A percentile compares a stretch with the other conserved stretches of the same genome.
Evolutionary conservation across 495 filamentous ascomycete species (phyloP).

Genomic region (Poronia punctata): DNA sequence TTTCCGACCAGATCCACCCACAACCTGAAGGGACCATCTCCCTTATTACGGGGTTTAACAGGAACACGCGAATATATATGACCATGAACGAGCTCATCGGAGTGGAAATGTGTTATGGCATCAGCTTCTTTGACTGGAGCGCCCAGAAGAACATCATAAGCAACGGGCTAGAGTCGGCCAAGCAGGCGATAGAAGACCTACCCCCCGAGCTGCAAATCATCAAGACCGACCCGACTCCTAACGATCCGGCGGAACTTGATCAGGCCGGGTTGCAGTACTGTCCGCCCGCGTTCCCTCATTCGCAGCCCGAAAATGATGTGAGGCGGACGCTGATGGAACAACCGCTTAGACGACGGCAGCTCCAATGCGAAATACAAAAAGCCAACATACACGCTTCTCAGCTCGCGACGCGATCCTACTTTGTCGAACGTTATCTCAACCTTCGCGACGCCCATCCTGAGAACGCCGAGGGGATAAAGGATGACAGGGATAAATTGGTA

Average conservation of each 20-base stretch:
- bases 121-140: conserved; percentile 62
- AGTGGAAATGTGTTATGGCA: conserved; percentile 68
- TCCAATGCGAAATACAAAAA: conserved; percentile 80
- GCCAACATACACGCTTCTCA: conserved; percentile 73
- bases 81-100: conserved; percentile 62
- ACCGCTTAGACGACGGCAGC: conserved; percentile 37
- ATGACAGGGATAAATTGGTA: conserved; percentile 49
- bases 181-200: conserved; percentile 50
- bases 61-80: conserved; percentile 62
- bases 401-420: conserved; percentile 65
- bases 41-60: conserved; percentile 65
- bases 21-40: conserved; percentile 60
- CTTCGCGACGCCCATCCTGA: conserved; percentile 49
- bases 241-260: conserved; percentile 21
- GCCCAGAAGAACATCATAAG: conserved; percentile 59
- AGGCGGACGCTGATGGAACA: conserved; percentile 28
- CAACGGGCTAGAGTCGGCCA: conserved; percentile 53
- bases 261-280: conserved; percentile 29
- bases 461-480: conserved; percentile 14
- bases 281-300: conserved; percentile 24
- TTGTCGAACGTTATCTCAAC: conserved; percentile 76
- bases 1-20: conserved; percentile 49
- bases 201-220: conserved; percentile 58
- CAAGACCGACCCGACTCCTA: conserved; percentile 21
- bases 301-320: conserved; percentile 31